Conservation (phyloP, 2,329 filamentous ascomycete genomes). For the Alternaria sp. region DNA sequence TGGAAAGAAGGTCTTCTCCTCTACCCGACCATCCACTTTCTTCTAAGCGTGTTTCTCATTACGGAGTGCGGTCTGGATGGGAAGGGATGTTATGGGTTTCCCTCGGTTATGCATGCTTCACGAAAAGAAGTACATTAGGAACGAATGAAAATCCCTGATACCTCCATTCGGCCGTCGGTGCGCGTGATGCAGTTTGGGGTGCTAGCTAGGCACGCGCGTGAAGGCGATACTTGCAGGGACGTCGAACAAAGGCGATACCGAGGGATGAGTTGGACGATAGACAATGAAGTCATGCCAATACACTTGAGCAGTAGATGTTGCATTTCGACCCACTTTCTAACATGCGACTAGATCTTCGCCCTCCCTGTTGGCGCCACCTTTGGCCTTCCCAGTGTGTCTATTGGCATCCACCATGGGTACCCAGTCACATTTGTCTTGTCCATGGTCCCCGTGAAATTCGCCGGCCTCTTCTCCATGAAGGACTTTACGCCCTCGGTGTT, state of each 20-base stretch:
- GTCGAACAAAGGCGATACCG: neutral
- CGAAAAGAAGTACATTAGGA: conserved; percentile 51
- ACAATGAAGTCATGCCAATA: conserved; percentile 18
- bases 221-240: conserved; percentile 2
- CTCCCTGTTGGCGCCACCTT: conserved; percentile 41
- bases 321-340: neutral
- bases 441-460: conserved; percentile 67
- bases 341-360: conserved; percentile 35
- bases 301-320: neutral
- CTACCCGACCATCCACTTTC: conserved; percentile 95
- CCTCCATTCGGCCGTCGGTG: conserved; percentile 31
- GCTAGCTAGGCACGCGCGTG: conserved; percentile 8
- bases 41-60: conserved; percentile 70
- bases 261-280: conserved; percentile 11
- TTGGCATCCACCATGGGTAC: conserved; percentile 73
- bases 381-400: conserved; percentile 54
- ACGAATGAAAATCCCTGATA: conserved; percentile 53
- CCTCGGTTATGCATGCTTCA: conserved; percentile 50
- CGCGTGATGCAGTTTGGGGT: conserved; percentile 29
- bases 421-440: conserved; percentile 63
- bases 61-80: conserved; percentile 49
- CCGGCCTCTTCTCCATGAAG: conserved; percentile 73
- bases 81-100: conserved; percentile 48
- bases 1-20: conserved; percentile 90
- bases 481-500: conserved; percentile 70